These are phyloP conservation scores for Plasmodium gonderi DNA, from an alignment of 169 alveolate species.

Conservation along the genomic window DNA sequence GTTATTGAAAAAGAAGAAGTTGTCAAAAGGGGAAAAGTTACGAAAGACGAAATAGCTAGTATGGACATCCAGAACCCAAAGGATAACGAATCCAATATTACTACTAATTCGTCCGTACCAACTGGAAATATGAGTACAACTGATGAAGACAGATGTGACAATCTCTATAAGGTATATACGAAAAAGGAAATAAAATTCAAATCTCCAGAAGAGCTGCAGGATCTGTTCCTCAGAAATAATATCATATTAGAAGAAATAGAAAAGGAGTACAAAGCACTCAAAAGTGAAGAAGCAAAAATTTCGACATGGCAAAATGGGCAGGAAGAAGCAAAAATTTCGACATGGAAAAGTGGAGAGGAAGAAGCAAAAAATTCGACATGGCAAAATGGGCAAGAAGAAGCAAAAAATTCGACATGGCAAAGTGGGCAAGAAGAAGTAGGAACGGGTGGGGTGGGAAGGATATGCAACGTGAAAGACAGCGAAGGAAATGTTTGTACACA, in stretches of 20 bases:
- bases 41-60: not conserved
- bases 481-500: no score
- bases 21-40: not conserved
- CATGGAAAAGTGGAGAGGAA: not conserved
- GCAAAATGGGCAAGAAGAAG: not conserved
- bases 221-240: slow-evolving; percentile 78
- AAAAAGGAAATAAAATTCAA: slow-evolving; percentile 92
- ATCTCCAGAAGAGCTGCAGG: slow-evolving; percentile 93
- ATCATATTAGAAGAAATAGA: slow-evolving; percentile 78
- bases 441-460: no score
- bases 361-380: not conserved
- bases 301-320: not conserved
- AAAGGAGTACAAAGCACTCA: slow-evolving; percentile 38
- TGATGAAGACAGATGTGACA: slow-evolving; percentile 17
- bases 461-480: no score
- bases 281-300: not conserved
- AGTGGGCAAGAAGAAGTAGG: not conserved
- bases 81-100: not conserved
- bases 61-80: no score
- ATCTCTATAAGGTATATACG: slow-evolving; percentile 24
- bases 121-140: no score
- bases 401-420: not conserved
- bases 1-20: not conserved
- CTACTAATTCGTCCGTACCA: not conserved
- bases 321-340: not conserved